Evolutionary conservation across 192 early-diverging fungal genomes (phyloP).

Genomic region (Anaeromyces robustus): DNA sequence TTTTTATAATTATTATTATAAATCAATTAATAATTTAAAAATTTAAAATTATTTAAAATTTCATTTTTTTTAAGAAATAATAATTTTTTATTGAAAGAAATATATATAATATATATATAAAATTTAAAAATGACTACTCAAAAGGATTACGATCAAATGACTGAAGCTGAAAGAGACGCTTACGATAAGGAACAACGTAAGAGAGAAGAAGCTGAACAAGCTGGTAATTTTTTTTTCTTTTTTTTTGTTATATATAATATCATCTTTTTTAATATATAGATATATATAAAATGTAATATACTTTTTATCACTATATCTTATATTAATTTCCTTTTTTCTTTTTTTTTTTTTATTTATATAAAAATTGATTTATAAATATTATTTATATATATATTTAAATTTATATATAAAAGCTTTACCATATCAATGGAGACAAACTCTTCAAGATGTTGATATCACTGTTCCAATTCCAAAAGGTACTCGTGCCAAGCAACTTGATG

Average conservation of each 20-base stretch:
- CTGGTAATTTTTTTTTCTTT: constrained; percentile 14
- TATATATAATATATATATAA: too few relatives aligned
- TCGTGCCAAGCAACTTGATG: constrained; percentile 40
- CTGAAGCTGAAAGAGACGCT: constrained; percentile 23
- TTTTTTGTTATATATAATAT: too few relatives aligned
- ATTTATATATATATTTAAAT: too few relatives aligned
- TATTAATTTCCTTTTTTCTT: background rate
- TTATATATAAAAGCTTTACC: constrained; percentile 31
- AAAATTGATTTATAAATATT: too few relatives aligned
- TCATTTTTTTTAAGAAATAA: too few relatives aligned
- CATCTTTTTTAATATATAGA: too few relatives aligned
- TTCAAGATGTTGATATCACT: constrained; percentile 64
- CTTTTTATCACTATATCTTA: background rate
- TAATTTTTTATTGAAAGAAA: too few relatives aligned
- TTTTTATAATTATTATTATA: too few relatives aligned
- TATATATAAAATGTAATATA: too few relatives aligned
- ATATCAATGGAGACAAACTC: constrained; percentile 68
- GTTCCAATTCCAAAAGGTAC: constrained; percentile 59
- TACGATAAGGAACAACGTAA: constrained; percentile 18
- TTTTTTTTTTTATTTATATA: background rate
- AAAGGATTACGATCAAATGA: constrained; percentile 37
- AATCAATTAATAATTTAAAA: too few relatives aligned
- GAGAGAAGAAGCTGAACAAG: constrained; percentile 26
- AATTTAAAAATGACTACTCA: background rate
- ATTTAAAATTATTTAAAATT: too few relatives aligned